Base-by-base conservation (phyloP, 306 rosid genomes). In the Ormosia emarginata region DNA sequence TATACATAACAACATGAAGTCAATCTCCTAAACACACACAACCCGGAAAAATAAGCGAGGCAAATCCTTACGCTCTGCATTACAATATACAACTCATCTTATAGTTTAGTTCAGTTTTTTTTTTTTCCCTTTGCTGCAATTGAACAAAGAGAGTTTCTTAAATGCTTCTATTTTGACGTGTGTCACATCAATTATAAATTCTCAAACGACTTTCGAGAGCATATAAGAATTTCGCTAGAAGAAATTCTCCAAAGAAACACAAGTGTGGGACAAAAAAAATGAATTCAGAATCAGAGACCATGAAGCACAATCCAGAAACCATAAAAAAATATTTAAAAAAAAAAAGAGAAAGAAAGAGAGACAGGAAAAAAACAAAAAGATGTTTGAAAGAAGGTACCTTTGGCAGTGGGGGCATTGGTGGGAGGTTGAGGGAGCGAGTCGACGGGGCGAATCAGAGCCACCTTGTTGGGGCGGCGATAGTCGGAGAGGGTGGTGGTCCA, bases 381-480 rank as follows among this genome's bases (percentile, higher is more conserved):
- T 8, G 56, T 37, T 8, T 33, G 2, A 4, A 8, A 68, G 39
- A 62, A 40, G 33, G 75, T 52, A 84, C 98, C 98, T 85, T 93
- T 88, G 17, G 93, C 68, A 30, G 90, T 18, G 52, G 97, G 78
- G 46, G 87, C 87, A 82, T 85, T 88, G 18, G 92, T 70, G 77
- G 97, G 83, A 62, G 97, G 71, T 83, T 88, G 90, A 0, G 94
- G 84, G 65, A 89, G 64, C 33, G 85, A 66, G 77, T 81, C 90
- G 30, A 75, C 81, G 0, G 91, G 68, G 32, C 85, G 87, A 88
- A 88, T 80, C 85, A 92, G 56, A 32, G 97, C 68, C 43, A 89
- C 86, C 56, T 88, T 91, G 85, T 78, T 87, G 41, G 77, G 46
- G 32, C 75, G 86, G 80, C 83, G 92, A 86, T 91, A 87, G 18